These are phyloP conservation scores for Carex parvula DNA, from an alignment of 176 grass and related monocot genomes.

Conservation along the genomic window DNA sequence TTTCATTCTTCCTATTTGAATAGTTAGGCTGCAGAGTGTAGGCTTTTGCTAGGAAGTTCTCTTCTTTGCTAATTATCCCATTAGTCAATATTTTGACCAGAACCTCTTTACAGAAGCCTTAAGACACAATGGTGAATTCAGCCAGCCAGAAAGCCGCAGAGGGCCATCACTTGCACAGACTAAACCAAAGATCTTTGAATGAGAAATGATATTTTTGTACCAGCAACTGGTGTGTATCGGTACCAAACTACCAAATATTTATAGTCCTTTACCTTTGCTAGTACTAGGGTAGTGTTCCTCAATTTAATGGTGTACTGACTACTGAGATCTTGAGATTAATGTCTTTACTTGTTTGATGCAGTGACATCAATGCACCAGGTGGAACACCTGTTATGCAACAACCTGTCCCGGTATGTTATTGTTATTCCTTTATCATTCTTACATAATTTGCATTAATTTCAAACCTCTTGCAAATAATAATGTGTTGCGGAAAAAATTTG, in stretches of 20 bases:
- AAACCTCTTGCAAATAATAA: not conserved
- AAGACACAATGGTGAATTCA: not conserved
- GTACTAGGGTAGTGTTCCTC: not conserved
- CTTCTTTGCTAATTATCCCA: not conserved
- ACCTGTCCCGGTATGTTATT: conserved; percentile 57
- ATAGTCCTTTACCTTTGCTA: not conserved
- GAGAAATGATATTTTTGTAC: not conserved
- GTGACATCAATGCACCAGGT: conserved; percentile 88
- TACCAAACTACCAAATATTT: not conserved
- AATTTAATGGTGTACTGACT: not conserved
- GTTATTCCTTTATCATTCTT: conserved; percentile 12
- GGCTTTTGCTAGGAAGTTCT: not conserved
- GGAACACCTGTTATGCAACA: conserved; percentile 97
- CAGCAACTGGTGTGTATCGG: not conserved
- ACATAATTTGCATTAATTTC: not conserved
- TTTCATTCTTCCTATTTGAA: not conserved
- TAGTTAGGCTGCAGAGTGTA: not conserved
- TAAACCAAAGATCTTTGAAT: not conserved
- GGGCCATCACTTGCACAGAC: not conserved
- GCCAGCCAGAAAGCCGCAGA: not conserved
- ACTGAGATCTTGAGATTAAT: not conserved
- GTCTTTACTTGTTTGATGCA: conserved; percentile 42
- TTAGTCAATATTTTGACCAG: not conserved
- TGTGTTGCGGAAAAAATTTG: not conserved
- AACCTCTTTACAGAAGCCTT: not conserved